These are phyloP conservation scores for Kockovaella imperatae DNA, from an alignment of 768 basidiomycete species.

Conservation along the genomic window DNA sequence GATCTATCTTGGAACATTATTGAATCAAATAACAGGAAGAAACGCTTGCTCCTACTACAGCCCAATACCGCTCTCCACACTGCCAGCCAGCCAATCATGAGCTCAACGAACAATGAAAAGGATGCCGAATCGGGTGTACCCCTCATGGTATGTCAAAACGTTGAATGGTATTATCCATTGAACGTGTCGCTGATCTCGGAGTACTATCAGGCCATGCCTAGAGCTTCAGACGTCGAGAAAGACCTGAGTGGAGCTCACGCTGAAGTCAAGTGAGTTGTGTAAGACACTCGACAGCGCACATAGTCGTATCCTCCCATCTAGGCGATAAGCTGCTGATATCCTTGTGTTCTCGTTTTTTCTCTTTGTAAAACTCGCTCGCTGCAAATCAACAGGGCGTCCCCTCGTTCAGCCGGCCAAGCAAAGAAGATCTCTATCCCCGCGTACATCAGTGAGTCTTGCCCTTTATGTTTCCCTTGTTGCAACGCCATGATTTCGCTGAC, in stretches of 20 bases:
- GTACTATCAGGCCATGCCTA: constrained; percentile 27
- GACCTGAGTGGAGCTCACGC: constrained; percentile 33
- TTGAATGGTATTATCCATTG: not conserved
- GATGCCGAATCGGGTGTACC: constrained; percentile 33
- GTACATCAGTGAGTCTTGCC: constrained; percentile 31
- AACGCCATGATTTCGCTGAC: not conserved
- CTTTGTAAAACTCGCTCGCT: not conserved
- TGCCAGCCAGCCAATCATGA: not conserved
- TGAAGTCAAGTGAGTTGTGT: constrained; percentile 36
- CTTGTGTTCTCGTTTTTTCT: not conserved
- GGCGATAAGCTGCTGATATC: too few relatives aligned
- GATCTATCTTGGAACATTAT: too few relatives aligned
- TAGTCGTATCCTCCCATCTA: not conserved
- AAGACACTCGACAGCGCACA: not conserved
- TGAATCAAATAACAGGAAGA: too few relatives aligned
- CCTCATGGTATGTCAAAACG: constrained; percentile 26
- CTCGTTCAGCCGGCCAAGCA: constrained; percentile 15
- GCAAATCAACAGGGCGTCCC: not conserved
- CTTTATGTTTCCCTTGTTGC: not conserved
- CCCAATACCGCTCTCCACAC: not conserved
- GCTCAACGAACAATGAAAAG: constrained; percentile 5
- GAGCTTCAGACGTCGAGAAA: constrained; percentile 32
- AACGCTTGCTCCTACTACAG: not conserved
- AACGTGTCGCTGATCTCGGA: not conserved
- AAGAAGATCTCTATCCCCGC: constrained; percentile 43